phyloP scores from a whole-genome alignment of 2,329 filamentous ascomycete species.

The Cytospora schulzeri region DNA sequence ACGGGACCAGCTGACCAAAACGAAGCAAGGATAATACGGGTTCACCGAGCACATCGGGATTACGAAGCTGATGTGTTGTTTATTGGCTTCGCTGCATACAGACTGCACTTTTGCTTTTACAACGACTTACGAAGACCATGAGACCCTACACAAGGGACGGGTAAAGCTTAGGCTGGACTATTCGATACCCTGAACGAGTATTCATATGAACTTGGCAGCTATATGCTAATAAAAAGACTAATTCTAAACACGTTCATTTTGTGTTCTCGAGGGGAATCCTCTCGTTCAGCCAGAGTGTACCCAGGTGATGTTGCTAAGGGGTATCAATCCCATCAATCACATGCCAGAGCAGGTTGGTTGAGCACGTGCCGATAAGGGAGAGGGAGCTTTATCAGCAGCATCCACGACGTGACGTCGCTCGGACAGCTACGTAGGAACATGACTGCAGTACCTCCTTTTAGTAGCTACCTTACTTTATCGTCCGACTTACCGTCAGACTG shows the following conservation, averaged over 20 bases:
- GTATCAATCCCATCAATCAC: too few species aligned
- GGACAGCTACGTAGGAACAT: not conserved
- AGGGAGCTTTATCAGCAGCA: not conserved
- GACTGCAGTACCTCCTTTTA: too few species aligned
- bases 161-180: not conserved
- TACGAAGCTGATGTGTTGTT: not conserved
- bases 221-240: not conserved
- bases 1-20: not conserved
- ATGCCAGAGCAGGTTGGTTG: not conserved
- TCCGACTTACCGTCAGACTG: too few species aligned
- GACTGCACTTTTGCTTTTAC: not conserved
- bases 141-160: not conserved
- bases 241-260: not conserved
- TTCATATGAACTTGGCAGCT: not conserved
- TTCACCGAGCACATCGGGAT: not conserved
- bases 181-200: not conserved
- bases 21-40: too few species aligned
- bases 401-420: not conserved
- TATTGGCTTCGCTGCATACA: not conserved
- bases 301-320: not conserved
- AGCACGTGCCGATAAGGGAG: constrained; percentile 1
- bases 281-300: too few species aligned
- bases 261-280: not conserved
- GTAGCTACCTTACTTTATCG: too few species aligned
- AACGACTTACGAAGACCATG: not conserved